These are phyloP conservation scores for Punica granatum DNA, from an alignment of 345 rosid genomes.

Conservation along the genomic window DNA sequence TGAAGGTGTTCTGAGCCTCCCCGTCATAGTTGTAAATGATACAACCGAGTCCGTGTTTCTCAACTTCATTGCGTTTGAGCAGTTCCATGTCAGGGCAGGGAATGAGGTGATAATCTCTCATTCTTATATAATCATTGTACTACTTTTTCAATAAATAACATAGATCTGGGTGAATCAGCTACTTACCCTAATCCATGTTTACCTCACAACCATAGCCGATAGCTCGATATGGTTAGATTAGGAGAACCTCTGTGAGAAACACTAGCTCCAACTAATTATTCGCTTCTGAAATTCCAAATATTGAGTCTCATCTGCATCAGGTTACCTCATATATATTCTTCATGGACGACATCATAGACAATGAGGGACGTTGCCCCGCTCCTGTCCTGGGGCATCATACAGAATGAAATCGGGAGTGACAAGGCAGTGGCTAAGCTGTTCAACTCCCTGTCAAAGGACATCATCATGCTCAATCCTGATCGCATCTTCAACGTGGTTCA, in stretches of 20 bases:
- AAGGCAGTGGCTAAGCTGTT: slow-evolving; percentile 38
- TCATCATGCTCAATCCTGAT: not conserved
- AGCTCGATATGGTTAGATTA: too few species aligned
- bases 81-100: slow-evolving; percentile 26
- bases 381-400: slow-evolving; percentile 32
- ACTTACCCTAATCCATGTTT: not conserved
- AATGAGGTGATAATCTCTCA: slow-evolving; percentile 19
- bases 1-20: slow-evolving; percentile 10
- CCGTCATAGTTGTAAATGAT: not conserved
- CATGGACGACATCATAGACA: slow-evolving; percentile 42
- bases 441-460: slow-evolving; percentile 5
- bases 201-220: too few species aligned
- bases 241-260: too few species aligned
- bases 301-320: not conserved
- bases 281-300: too few species aligned
- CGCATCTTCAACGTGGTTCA: not conserved
- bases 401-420: slow-evolving; percentile 38
- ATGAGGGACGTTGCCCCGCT: slow-evolving; percentile 34
- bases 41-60: slow-evolving; percentile 14
- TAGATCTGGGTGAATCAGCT: too few species aligned
- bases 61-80: slow-evolving; percentile 20
- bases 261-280: too few species aligned
- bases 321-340: slow-evolving; percentile 27
- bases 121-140: too few species aligned
- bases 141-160: not conserved